Evolutionary conservation across 192 early-diverging fungal genomes (phyloP).

Genomic region (Backusella tuberculispora): DNA sequence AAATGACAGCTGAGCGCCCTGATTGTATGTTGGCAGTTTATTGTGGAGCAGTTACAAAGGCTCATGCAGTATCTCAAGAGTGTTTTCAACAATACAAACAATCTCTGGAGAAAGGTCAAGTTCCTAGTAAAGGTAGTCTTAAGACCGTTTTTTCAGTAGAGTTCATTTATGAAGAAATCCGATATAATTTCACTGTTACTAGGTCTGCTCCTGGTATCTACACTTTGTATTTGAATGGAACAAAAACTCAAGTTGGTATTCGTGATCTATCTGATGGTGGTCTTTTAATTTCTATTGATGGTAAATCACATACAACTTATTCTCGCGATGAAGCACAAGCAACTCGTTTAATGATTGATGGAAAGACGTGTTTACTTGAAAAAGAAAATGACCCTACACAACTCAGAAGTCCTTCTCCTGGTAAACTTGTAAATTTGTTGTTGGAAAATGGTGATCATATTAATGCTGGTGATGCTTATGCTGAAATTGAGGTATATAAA

Average conservation of each 20-base stretch:
- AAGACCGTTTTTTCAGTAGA: constrained; percentile 76
- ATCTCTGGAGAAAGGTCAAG: constrained; percentile 91
- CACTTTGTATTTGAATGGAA: constrained; percentile 80
- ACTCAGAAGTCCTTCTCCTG: constrained; percentile 91
- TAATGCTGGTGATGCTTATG: constrained; percentile 85
- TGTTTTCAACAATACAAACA: constrained; percentile 74
- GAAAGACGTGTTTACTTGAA: constrained; percentile 91
- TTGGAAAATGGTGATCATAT: constrained; percentile 92
- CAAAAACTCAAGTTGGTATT: constrained; percentile 74
- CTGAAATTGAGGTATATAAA: constrained; percentile 81
- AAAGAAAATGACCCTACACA: constrained; percentile 97
- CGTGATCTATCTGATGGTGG: constrained; percentile 90
- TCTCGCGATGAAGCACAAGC: constrained; percentile 85
- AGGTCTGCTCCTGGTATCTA: constrained; percentile 81
- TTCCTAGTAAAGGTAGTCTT: constrained; percentile 75
- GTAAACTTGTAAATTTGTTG: constrained; percentile 92
- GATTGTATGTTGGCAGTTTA: constrained; percentile 88
- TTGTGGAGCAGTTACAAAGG: constrained; percentile 89
- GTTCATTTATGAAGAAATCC: constrained; percentile 89
- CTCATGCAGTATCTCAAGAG: constrained; percentile 65
- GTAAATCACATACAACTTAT: constrained; percentile 90
- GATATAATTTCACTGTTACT: constrained; percentile 84
- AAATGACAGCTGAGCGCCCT: constrained; percentile 88
- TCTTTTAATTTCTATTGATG: constrained; percentile 84
- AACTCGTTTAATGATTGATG: constrained; percentile 86